Evolutionary conservation across 176 grass and related monocot genomes (phyloP).

Genomic region (Eremochloa ophiuroides): DNA sequence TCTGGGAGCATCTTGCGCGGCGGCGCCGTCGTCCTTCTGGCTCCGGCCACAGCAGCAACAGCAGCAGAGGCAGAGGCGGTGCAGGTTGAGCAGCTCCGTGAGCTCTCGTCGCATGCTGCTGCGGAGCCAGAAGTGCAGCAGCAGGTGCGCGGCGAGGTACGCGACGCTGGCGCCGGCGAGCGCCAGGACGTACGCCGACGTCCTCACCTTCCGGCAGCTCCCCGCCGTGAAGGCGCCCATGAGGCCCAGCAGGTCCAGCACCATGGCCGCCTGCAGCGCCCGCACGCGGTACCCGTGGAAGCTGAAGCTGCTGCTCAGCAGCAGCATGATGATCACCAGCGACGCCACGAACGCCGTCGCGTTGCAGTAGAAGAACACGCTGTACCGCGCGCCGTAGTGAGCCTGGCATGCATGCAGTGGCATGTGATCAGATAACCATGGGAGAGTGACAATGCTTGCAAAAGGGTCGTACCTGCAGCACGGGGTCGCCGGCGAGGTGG

Average conservation of each 20-base stretch:
- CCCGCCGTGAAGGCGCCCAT: conserved; percentile 31
- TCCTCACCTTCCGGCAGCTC: neutral
- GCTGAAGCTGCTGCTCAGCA: conserved; percentile 34
- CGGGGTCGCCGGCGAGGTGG: conserved; percentile 1
- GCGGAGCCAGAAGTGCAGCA: conserved; percentile 13
- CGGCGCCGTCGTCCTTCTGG: neutral
- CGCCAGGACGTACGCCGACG: conserved; percentile 22
- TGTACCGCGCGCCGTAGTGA: neutral
- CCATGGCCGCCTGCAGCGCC: conserved; percentile 27
- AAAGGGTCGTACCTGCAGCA: neutral
- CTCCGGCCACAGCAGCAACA: neutral
- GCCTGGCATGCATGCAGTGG: no score
- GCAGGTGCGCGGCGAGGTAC: conserved; percentile 3
- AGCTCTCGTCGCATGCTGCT: neutral
- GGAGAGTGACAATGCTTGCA: no score
- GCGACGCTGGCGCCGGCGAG: neutral
- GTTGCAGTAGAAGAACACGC: conserved; percentile 40
- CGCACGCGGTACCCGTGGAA: neutral
- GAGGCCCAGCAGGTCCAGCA: conserved; percentile 32
- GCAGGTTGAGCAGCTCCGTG: neutral
- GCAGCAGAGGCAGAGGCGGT: neutral
- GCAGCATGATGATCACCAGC: conserved; percentile 38
- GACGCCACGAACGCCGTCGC: conserved; percentile 44
- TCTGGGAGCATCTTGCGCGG: neutral
- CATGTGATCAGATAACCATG: no score